Evolutionary conservation across 495 filamentous ascomycete genomes (phyloP), one percentile per base, ranked within the genome.

Genomic region (Xylaria acuta): DNA sequence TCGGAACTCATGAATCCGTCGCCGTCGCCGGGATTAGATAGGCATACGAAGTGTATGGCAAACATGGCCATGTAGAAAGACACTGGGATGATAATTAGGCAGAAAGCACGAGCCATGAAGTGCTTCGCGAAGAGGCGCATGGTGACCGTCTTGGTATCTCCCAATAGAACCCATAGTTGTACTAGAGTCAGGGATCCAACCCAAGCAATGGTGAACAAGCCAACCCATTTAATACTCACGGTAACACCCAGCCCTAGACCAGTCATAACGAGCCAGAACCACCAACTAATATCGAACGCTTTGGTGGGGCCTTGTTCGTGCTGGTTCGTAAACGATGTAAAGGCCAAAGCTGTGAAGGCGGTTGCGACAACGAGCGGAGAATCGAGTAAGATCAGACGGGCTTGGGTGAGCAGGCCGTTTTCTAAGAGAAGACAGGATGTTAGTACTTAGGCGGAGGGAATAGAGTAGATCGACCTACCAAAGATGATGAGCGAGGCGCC

Each of bases 1-100:
- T 99, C 97, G 41, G 95, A 97, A 73, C 94, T 97, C 96, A 99
- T 99, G 86, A 99, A 99, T 66, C 96, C 96, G 80, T 99, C 96
- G 56, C 96, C 96, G 30, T 99, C 96, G 63, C 96, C 96, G 9
- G 96, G 97, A 80, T 99, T 98, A 38, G 90, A 88, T 36, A 99
- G 87, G 85, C 93, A 97, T 72, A 93, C 73, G 84, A 99, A 98
- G 83, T 99, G 96, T 75, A 99, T 94, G 18, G 87, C 94, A 77
- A 99, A 99, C 90, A 98, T 96, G 73, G 88, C 90, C 85, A 97
- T 90, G 84, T 99, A 99, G 83, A 98, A 97, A 32, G 88, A 89
- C 7, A 94, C 68, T 12, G 96, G 96, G 73, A 98, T 94, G 69
- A 97, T 85, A 72, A 99, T 97, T 47, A 99, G 88, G 78, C 93